Conservation (phyloP, 176 grass and related monocot genomes). For the Elaeis guineensis region DNA sequence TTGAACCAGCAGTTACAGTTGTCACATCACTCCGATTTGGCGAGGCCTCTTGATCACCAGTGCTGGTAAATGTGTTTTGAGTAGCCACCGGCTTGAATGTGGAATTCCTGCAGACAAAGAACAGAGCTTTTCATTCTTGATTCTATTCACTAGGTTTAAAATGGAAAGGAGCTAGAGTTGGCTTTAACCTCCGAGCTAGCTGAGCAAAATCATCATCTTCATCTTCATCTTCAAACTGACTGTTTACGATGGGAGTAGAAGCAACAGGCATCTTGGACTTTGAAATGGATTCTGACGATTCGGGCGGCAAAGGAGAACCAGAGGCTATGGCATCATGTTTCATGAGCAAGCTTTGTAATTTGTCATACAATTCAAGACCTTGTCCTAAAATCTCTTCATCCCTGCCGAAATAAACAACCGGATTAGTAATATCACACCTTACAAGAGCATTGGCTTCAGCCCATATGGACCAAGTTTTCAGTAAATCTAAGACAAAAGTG, state of each 20-base stretch:
- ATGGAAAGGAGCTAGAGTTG: too few species aligned
- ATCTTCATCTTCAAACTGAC: slow-evolving; percentile 21
- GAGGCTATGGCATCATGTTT: slow-evolving; percentile 59
- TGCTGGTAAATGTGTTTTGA: not conserved
- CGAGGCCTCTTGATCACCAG: slow-evolving; percentile 9
- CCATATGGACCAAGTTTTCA: too few species aligned
- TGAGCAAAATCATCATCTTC: slow-evolving; percentile 79
- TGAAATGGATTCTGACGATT: slow-evolving; percentile 28
- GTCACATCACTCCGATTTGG: slow-evolving; percentile 40
- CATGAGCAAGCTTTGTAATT: slow-evolving; percentile 54
- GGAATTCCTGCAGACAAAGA: slow-evolving; percentile 22
- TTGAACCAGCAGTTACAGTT: slow-evolving; percentile 29
- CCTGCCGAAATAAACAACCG: slow-evolving; percentile 20
- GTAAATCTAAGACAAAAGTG: too few species aligned
- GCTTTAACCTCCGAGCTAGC: slow-evolving; percentile 56
- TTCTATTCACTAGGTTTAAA: too few species aligned
- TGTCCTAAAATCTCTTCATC: slow-evolving; percentile 69
- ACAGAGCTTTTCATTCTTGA: too few species aligned
- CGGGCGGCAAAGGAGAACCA: slow-evolving; percentile 35
- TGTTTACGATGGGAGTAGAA: slow-evolving; percentile 20
- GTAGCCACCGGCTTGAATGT: slow-evolving; percentile 27
- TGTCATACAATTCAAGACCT: slow-evolving; percentile 77
- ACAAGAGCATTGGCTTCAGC: too few species aligned
- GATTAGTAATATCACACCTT: not conserved
- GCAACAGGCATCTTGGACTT: slow-evolving; percentile 15